Evolutionary conservation across 2,329 filamentous ascomycete species (phyloP).

Genomic region (Pseudogymnoascus sp.): DNA sequence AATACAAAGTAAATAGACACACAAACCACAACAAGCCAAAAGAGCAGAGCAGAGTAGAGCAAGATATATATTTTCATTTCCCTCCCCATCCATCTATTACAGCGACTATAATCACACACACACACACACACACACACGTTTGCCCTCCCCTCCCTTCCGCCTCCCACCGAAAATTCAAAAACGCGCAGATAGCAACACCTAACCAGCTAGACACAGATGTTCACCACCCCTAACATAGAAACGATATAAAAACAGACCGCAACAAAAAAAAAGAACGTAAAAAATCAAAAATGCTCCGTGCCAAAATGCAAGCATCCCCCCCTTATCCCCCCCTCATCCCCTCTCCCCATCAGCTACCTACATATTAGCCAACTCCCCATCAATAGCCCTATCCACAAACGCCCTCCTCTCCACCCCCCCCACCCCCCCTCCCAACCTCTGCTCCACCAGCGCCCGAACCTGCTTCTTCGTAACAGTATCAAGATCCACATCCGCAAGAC

Average conservation of each 20-base stretch:
- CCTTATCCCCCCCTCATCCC: not conserved
- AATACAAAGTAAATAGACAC: not conserved
- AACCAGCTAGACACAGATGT: not conserved
- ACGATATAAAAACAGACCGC: not conserved
- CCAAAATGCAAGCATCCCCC: not conserved
- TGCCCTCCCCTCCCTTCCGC: not conserved
- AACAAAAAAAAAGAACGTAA: not conserved
- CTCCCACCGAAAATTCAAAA: not conserved
- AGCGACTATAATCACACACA: not conserved
- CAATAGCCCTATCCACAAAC: conserved; percentile 89
- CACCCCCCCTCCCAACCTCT: conserved; percentile 83
- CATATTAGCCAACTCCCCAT: conserved; percentile 89
- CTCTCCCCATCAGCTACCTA: conserved; percentile 31
- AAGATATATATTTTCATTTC: conserved; percentile 8
- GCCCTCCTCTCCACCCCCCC: conserved; percentile 67
- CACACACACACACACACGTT: not conserved
- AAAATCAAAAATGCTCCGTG: not conserved
- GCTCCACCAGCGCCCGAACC: conserved; percentile 81
- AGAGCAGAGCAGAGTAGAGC: not conserved
- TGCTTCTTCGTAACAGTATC: conserved; percentile 99
- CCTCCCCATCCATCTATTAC: not conserved
- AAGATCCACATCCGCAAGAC: conserved; percentile 79
- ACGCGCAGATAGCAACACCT: not conserved
- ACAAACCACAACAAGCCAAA: not conserved
- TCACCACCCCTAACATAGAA: not conserved